Base-by-base conservation (phyloP, 352 stramenopile genomes). In the Hyaloperonospora arabidopsidis region DNA sequence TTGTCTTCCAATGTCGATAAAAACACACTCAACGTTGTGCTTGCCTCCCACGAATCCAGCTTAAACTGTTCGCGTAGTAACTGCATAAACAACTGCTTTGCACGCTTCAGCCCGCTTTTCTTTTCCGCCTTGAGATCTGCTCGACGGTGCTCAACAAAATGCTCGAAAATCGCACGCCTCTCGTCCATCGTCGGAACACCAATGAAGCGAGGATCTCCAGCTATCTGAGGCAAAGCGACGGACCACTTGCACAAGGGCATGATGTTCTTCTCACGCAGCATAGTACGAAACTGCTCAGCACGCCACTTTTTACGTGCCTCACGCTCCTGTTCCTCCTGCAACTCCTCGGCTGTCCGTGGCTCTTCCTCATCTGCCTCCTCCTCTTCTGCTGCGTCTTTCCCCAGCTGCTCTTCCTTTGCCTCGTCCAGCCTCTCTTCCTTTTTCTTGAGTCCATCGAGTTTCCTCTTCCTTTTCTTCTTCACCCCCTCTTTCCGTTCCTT, bases 181-280 rank as follows among this genome's bases (percentile, higher is more conserved):
- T 90, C 76, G 28, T 90, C 76, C 82, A 93, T 93, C 62, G 74
- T 87, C 21, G 68, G 57, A 6, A 92, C 61, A 0, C 72, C 76
- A 45, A 87, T 68, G 54, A 93, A 93, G 0, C 82, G 76, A 1
- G 74, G 70, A 45, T 93, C 82, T n/a, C 62, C 61, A 17, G 76
- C 68, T 54, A 93, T 89, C 34, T 79, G 74, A 5, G 82, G 79
- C 29, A 93, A 64, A 25, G 79, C 82, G 11, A 87, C 82, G 40
- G 79, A 87, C 82, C 82, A 93, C 49, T 89, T 89, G 49, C 63
- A 79, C 29, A 88, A 83, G 40, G 82, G 82, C 78, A 93, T 89
- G 52, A 93, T 87, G 49, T 82, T 85, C 60, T 90, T 90, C 48
- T 90, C 78, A 25, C 79, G 72, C 47, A 93, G 57, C 82, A 93